A percentile compares a stretch with the other conserved stretches of the same genome.
These are phyloP conservation scores for Solanum hybrid DNA, from an alignment of 305 asterid species.

Conservation along the genomic window DNA sequence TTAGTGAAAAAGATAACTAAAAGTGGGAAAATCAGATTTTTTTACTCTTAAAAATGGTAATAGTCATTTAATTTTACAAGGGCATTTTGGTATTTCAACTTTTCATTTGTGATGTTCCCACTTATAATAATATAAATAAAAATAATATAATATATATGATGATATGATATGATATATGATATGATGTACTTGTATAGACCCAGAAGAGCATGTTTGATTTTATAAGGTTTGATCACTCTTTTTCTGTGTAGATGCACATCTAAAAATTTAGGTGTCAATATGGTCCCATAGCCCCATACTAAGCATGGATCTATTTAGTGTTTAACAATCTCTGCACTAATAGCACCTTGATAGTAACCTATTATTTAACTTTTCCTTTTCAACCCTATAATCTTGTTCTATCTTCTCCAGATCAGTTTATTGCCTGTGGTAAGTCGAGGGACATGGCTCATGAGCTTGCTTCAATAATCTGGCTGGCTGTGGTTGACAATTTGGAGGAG, in stretches of 20 bases:
- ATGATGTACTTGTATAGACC: neutral
- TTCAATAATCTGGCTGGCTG: slow-evolving; percentile 64
- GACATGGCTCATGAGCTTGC: slow-evolving; percentile 61
- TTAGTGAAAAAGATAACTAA: too few species aligned
- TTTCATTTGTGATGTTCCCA: too few species aligned
- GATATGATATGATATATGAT: too few species aligned
- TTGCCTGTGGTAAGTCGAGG: slow-evolving; percentile 61
- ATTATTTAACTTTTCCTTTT: neutral
- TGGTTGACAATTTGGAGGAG: slow-evolving; percentile 61
- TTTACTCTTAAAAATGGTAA: too few species aligned
- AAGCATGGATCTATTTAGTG: neutral
- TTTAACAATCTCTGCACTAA: neutral
- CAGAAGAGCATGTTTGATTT: neutral
- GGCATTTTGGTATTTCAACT: too few species aligned
- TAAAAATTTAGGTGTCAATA: neutral
- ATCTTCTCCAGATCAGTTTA: slow-evolving; percentile 51
- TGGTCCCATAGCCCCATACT: neutral
- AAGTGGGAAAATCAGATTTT: too few species aligned
- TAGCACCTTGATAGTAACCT: neutral
- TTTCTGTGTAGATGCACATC: neutral
- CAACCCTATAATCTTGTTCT: neutral
- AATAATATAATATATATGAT: too few species aligned
- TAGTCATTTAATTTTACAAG: too few species aligned
- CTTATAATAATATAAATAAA: too few species aligned
- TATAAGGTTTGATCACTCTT: neutral